Evolutionary conservation across 1,284 basidiomycete genomes (phyloP), one percentile per base, ranked within the genome.

Genomic region (Anthracocystis walkeri): DNA sequence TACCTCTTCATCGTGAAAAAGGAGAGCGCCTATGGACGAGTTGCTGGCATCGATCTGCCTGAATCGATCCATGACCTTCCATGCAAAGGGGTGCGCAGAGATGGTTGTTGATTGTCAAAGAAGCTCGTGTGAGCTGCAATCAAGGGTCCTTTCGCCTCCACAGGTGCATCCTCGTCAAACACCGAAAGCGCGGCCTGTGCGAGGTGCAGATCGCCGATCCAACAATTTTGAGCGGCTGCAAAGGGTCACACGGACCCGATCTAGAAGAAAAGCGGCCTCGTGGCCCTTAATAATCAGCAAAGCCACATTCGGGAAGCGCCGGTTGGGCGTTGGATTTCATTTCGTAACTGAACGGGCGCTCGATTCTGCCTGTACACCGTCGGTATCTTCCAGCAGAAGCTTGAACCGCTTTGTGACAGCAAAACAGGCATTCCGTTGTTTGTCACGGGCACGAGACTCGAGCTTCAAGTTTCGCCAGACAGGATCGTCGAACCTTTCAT

Each of bases 1-100:
- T 23, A 84, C 73, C 54, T 81, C 75, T 71, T 84, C 83, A 45
- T 76, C 71, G 38, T 58, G 73, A 18, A 58, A 70, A 58, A 82
- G 76, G 27, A 79, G 64, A 0, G 77, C 75, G 40, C 79, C 79
- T 31, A 81, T 61, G 45, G 79, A 81, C 48, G 75, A 77, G 52
- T 73, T 78, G 58, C 77, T 79, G 29, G 71, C 71, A 58, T 71
- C 69, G 63, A 82, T 68, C 64, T 77, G 79, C 53, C 62, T 67
- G 65, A 82, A 82, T 38, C 80, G 74, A 56, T 82, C 78, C 80
- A 82, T 81, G 56, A 41, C 66, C 57, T 60, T 60, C 57, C 49
- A 31, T 20, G 27, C n/a, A 23, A 40, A 38, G 35, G 35, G 14
- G 3, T 38, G 12, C 3, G 35, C 16, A 16, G 35, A 14, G 35